Conservation (phyloP, 2,329 filamentous ascomycete species). For the Chaetomiaceae sp. region DNA sequence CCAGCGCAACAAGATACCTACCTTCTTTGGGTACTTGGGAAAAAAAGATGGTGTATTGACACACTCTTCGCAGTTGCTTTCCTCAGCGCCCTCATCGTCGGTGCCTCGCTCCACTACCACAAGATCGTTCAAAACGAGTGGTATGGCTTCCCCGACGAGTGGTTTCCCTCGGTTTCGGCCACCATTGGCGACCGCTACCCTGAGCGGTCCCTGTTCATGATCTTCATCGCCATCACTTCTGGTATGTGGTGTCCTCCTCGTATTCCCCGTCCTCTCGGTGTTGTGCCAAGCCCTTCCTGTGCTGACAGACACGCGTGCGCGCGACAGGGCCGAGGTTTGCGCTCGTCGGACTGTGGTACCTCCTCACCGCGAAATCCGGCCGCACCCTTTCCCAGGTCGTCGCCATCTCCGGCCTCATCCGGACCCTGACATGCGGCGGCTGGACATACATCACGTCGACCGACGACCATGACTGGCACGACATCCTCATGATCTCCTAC, state of each 20-base stretch:
- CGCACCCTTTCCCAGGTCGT: slow-evolving; percentile 76
- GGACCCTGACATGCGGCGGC: slow-evolving; percentile 89
- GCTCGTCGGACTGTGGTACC: slow-evolving; percentile 86
- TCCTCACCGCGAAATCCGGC: slow-evolving; percentile 74
- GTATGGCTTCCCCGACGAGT: slow-evolving; percentile 90
- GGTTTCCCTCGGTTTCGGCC: slow-evolving; percentile 93
- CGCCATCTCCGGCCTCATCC: slow-evolving; percentile 72
- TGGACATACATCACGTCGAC: slow-evolving; percentile 99
- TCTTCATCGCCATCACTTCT: slow-evolving; percentile 95
- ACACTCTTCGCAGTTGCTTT: slow-evolving; percentile 61
- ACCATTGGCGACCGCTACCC: slow-evolving; percentile 97
- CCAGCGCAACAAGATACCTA: too few species aligned
- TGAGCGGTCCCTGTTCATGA: slow-evolving; percentile 92
- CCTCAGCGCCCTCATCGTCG: slow-evolving; percentile 76
- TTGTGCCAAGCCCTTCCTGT: too few species aligned
- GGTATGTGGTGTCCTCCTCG: slow-evolving; percentile 45
- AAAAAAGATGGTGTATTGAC: slow-evolving; percentile 2
- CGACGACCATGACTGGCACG: slow-evolving; percentile 97
- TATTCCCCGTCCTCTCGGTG: too few species aligned
- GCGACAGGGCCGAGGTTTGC: slow-evolving; percentile 75
- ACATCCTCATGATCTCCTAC: slow-evolving; percentile 99
- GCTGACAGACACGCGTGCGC: slow-evolving; percentile 6
- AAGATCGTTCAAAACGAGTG: slow-evolving; percentile 98
- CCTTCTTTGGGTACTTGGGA: too few species aligned
- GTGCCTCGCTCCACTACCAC: slow-evolving; percentile 77